Base-by-base conservation (phyloP, 495 filamentous ascomycete genomes). In the Eremomyces bilateralis region DNA sequence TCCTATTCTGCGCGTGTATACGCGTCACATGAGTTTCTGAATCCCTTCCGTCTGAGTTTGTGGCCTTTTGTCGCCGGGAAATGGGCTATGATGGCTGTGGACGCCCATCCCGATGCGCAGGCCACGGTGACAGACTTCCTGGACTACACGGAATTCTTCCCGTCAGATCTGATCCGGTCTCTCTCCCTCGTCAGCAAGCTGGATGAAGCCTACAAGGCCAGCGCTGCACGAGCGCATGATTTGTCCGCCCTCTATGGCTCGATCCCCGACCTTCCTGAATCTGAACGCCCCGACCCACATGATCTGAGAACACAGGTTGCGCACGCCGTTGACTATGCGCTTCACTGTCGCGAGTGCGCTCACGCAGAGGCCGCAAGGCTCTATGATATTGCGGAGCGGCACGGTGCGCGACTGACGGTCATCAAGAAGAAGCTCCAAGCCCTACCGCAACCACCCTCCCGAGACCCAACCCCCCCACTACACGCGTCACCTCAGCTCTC, bases 71-170 rank as follows among this genome's bases (percentile, higher is more conserved):
- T n/a, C n/a, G n/a, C n/a, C n/a, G n/a, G n/a, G n/a, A n/a, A n/a
- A n/a, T n/a, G n/a, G n/a, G n/a, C n/a, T n/a, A n/a, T n/a, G n/a
- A n/a, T n/a, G n/a, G n/a, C n/a, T n/a, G n/a, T n/a, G n/a, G n/a
- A n/a, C n/a, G n/a, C 68, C 25, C 82, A 97, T 46, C 85, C 85
- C 15, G 88, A 97, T 56, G 78, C 80, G n/a, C 80, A 91, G 42
- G 76, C 83, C 5, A 88, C 81, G 35, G 75, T 94, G 12, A 85
- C 77, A 41, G 88, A 97, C 57, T 97, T 83, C 53, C 74, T 92
- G 45, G 88, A 94, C 54, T 58, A 77, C 53, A 94, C 88, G 42
- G 88, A 97, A 59, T 90, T 88, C 59, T 79, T 95, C 15, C 85
- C 88, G 12, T 76, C 83, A 20, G 90, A 95, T 55, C 71, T 95